Base-by-base conservation (phyloP, 1,284 basidiomycete genomes). In the Phellopilus nigrolimitatus region DNA sequence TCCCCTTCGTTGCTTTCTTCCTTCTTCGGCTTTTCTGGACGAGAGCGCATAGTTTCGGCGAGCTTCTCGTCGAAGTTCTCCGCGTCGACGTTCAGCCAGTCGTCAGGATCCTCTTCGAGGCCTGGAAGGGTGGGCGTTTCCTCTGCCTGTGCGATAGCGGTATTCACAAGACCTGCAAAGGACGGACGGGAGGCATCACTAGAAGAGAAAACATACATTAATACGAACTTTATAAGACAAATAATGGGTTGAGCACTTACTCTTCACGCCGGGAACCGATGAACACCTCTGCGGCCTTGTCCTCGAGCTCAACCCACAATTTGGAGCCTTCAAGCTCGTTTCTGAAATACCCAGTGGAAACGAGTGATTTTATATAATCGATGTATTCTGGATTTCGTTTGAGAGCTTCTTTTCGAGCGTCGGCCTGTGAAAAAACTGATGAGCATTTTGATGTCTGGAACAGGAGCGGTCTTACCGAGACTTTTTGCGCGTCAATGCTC, bases 271-370 rank as follows among this genome's bases (percentile, higher is more conserved):
- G 74, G 47, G 76, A 73, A 38, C 78, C 74, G n/a, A 84, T 61
- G 68, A 86, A 95, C 0, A 77, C 76, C 19, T 74, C 67, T 4
- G 72, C 77, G 3, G 92, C 93, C 55, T 82, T 80, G 43, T 69
- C 69, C 66, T 95, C 91, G 25, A 85, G 73, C 22, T 70, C 68
- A 37, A 76, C 80, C 91, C 91, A 97, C 15, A 75, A 63, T 52
- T 76, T 71, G 10, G 91, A 94, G 0, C 86, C 91, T 65, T 89
- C 74, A 0, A 83, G 51, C 66, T 95, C 87, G 13, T 73, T 72
- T 51, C 75, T 78, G 64, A 95, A 97, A 67, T 88, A 97, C 9
- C 82, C 82, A 1, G 75, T 72, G 12, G 74, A 71, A 30, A 67
- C 64, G 13, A 95, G 72, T 36, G 78, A 82, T 47, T 78, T 66